A percentile compares a stretch with the other conserved stretches of the same genome.
Evolutionary conservation across 306 rosid species (phyloP).

Genomic region (Cucumis sativus): DNA sequence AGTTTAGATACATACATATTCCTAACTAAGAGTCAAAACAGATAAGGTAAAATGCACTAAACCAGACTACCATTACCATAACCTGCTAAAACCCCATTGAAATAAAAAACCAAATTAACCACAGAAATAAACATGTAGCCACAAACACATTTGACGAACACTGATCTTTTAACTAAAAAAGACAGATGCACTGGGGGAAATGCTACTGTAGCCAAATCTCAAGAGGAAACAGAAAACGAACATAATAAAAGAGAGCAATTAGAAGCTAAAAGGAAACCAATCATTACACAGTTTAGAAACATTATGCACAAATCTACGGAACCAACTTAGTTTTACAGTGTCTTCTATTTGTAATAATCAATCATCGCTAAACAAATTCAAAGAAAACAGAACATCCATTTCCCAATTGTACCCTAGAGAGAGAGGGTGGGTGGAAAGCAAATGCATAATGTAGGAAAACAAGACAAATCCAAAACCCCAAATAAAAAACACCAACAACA

Average conservation of each 20-base stretch:
- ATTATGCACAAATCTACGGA: not conserved
- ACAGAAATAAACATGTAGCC: not conserved
- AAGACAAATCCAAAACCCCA: not conserved
- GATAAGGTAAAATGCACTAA: not conserved
- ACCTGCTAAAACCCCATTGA: not conserved
- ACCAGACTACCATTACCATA: not conserved
- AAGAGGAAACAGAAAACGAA: not conserved
- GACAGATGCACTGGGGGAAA: not conserved
- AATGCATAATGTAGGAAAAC: not conserved
- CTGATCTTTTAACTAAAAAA: not conserved
- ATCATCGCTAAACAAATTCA: not conserved
- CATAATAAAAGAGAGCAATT: not conserved
- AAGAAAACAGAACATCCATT: not conserved
- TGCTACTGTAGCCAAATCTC: not conserved
- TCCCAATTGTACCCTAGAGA: not conserved
- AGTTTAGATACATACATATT: not conserved
- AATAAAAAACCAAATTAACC: not conserved
- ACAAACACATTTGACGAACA: not conserved
- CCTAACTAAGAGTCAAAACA: not conserved
- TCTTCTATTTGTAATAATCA: not conserved
- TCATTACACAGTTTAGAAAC: not conserved
- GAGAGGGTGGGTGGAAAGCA: not conserved
- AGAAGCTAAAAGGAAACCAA: not conserved
- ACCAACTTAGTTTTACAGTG: not conserved
- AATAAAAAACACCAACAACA: not conserved